Evolutionary conservation across 495 filamentous ascomycete genomes (phyloP), one percentile per base, ranked within the genome.

Genomic region (Penicillium egyptiacum): DNA sequence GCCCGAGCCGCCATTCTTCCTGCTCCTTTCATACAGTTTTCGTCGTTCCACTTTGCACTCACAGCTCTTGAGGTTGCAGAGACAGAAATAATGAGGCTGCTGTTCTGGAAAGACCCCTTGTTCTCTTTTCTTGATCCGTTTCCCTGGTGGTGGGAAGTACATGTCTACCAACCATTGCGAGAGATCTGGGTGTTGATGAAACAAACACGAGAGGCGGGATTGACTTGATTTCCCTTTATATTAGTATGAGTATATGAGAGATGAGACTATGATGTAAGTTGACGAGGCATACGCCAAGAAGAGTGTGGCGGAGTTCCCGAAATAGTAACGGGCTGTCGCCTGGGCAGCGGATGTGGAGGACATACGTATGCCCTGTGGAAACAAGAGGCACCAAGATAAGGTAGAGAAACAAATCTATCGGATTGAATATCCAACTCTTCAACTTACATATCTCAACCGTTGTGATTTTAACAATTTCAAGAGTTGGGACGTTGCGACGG

Each of bases 121-220:
- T 77, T 77, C 37, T 71, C 70, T 3, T 25, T 35, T 22, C 47
- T 58, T 14, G 76, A 79, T 55, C 76, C 76, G 14, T 25, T 79
- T 22, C 76, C 76, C 9, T 79, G 76, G 76, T 79, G 76, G 76
- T 79, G 76, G 76, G 60, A 79, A 61, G 59, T 62, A 3, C 76
- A 79, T 65, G 47, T 79, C 25, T 74, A 66, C 45, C 65, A 62
- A 35, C 76, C 75, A 1, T 47, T 76, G 49, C 64, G 58, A 7
- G 71, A 73, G 56, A 35, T 73, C 3, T 70, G 67, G 57, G 8
- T 64, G 41, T 53, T 70, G 16, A 19, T 72, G 53, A 67, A 66
- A 53, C 61, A 65, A 33, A 60, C 45, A 8, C 57, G 62, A 22
- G 63, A 42, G 17, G 53, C 50, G 4, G 56, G 58, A 47, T 30